Percentiles rank a stretch among this genome's conserved stretches.
Conservation (phyloP, 129 eudicot species). For the carrot (Daucus carota) region DH1_v3.0 NC_030386.2:38063001-38063500, state of each 20-base stretch:
- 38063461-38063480: background rate
- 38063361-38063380: background rate
- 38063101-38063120: background rate
- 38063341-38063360: slow-evolving; percentile 17
- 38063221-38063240: slow-evolving; percentile 14
- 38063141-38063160: background rate
- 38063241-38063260: slow-evolving; percentile 4
- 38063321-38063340: background rate
- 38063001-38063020: slow-evolving; percentile 33
- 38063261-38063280: background rate
- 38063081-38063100: background rate
- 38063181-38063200: slow-evolving; percentile 15
- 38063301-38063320: background rate
- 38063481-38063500: background rate
- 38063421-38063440: background rate
- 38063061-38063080: background rate
- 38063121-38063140: background rate
- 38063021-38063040: slow-evolving; percentile 32
- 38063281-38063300: slow-evolving; percentile 1
- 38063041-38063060: slow-evolving; percentile 26
- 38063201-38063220: slow-evolving; percentile 17
- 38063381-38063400: background rate
- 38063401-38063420: background rate
- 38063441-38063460: background rate
- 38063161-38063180: slow-evolving; percentile 28